phyloP scores from a whole-genome alignment of 2,329 filamentous ascomycete genomes.

The Penicillium fuscoglaucum region DNA sequence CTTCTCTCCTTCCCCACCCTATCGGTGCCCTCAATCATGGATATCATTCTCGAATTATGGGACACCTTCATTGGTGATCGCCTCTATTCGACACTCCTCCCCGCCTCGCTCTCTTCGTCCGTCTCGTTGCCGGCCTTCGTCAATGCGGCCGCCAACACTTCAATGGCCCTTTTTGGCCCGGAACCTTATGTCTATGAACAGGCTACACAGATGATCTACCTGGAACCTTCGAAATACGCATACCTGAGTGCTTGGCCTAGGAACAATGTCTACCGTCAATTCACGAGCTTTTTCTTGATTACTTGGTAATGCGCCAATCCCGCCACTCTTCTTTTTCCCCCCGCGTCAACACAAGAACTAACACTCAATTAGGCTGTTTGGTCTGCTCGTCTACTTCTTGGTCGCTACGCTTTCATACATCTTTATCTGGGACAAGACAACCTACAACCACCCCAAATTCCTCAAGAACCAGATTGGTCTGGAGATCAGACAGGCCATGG shows the following conservation, averaged over 20 bases:
- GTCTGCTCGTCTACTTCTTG: constrained; percentile 78
- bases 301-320: constrained; percentile 66
- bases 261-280: constrained; percentile 75
- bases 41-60: constrained; percentile 82
- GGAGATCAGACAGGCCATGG: constrained; percentile 79
- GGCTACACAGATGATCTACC: constrained; percentile 66
- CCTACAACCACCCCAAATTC: constrained; percentile 87
- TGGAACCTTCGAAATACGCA: constrained; percentile 72
- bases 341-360: neutral
- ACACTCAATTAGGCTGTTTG: constrained; percentile 68
- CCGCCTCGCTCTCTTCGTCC: constrained; percentile 57
- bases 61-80: constrained; percentile 82
- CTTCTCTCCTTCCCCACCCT: neutral
- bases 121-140: constrained; percentile 53
- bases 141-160: constrained; percentile 56
- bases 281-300: constrained; percentile 74
- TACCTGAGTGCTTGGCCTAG: constrained; percentile 76
- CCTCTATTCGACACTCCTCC: constrained; percentile 71
- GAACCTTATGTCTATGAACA: constrained; percentile 62
- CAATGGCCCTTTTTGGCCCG: constrained; percentile 56
- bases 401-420: constrained; percentile 81
- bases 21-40: constrained; percentile 59
- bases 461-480: constrained; percentile 87
- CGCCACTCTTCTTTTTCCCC: neutral
- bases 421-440: constrained; percentile 89